These are phyloP conservation scores for Solanum arcanum DNA, from an alignment of 257 asterid genomes.

Conservation along the genomic window DNA sequence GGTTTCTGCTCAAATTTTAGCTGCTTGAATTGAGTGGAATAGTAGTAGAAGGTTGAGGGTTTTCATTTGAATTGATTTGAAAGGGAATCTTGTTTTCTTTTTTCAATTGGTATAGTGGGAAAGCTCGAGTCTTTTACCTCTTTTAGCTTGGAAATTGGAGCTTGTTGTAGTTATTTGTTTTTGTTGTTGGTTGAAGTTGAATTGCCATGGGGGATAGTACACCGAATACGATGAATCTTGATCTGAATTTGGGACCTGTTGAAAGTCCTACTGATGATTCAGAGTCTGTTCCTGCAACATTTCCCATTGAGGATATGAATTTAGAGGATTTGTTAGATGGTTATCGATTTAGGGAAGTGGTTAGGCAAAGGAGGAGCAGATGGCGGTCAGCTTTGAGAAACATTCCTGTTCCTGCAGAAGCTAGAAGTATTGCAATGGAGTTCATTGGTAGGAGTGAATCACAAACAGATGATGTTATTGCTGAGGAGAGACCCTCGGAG, in stretches of 20 bases:
- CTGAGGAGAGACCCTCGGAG: constrained; percentile 36
- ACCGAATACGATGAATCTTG: constrained; percentile 63
- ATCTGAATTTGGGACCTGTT: constrained; percentile 86
- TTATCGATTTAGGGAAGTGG: constrained; percentile 37
- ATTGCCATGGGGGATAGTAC: constrained; percentile 54
- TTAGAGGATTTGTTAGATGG: constrained; percentile 63
- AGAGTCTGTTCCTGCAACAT: constrained; percentile 25
- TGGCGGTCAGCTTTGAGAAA: constrained; percentile 71
- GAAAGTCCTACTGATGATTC: constrained; percentile 43
- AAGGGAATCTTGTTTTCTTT: background rate
- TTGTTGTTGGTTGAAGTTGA: background rate
- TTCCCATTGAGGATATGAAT: constrained; percentile 44
- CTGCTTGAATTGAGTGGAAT: background rate
- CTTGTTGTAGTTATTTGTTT: background rate
- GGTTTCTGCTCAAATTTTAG: background rate
- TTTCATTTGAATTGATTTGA: constrained; percentile 8
- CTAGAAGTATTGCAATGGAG: constrained; percentile 56
- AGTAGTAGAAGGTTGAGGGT: constrained; percentile 1
- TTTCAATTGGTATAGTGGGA: constrained; percentile 3
- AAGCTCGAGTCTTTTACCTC: background rate
- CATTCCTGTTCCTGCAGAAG: constrained; percentile 51
- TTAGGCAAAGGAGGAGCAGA: constrained; percentile 46
- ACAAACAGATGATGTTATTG: constrained; percentile 56
- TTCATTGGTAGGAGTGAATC: constrained; percentile 36
- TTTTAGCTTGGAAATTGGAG: constrained; percentile 12